Evolutionary conservation across 768 basidiomycete genomes (phyloP).

Genomic region (Suillus sp.): DNA sequence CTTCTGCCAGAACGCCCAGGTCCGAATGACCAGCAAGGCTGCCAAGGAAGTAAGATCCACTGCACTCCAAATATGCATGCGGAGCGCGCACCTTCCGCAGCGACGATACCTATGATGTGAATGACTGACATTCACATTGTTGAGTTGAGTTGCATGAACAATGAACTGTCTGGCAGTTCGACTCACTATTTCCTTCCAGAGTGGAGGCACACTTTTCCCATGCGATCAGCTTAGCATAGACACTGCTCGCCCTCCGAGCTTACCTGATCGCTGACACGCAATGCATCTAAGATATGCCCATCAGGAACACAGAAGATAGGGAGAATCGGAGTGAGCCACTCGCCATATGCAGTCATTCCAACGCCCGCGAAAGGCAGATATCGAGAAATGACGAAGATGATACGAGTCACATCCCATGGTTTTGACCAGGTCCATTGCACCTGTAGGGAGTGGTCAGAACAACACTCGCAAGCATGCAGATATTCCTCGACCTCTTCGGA

Average conservation of each 20-base stretch:
- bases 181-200: conserved; percentile 17
- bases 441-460: conserved; percentile 8
- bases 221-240: conserved; percentile 7
- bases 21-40: conserved; percentile 22
- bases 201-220: conserved; percentile 3
- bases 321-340: conserved; percentile 1
- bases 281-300: neutral
- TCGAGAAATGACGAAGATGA: conserved; percentile 22
- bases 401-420: conserved; percentile 19
- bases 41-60: neutral
- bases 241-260: neutral
- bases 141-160: neutral
- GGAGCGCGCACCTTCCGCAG: conserved; percentile 9
- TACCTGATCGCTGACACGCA: conserved; percentile 1
- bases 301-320: neutral
- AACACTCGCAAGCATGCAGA: neutral
- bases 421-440: conserved; percentile 22
- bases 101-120: conserved; percentile 13
- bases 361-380: conserved; percentile 23
- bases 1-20: conserved; percentile 25
- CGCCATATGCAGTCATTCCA: conserved; percentile 20
- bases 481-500: conserved; percentile 10
- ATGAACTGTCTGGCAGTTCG: neutral
- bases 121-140: conserved; percentile 2
- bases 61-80: neutral